Evolutionary conservation across 108 stramenopile genomes (phyloP).

Genomic region (Conticribra guillardii): DNA sequence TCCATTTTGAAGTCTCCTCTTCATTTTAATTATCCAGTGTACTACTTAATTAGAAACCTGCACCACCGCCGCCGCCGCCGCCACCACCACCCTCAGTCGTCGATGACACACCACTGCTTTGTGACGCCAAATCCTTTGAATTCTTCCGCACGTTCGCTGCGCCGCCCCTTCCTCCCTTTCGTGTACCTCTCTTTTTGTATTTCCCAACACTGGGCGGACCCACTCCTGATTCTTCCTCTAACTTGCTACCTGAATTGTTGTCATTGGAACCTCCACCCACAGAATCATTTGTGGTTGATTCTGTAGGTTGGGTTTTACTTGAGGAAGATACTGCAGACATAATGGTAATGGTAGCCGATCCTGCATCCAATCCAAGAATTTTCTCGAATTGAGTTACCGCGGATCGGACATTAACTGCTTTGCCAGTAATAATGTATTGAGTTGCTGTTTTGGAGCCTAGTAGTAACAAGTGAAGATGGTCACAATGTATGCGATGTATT

Average conservation of each 20-base stretch:
- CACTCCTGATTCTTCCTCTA: neutral
- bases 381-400: slow-evolving; percentile 33
- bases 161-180: slow-evolving; percentile 7
- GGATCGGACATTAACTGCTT: slow-evolving; percentile 19
- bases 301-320: too few species aligned
- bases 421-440: slow-evolving; percentile 43
- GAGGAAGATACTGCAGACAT: neutral
- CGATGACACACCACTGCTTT: too few species aligned
- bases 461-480: neutral
- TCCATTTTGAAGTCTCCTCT: too few species aligned
- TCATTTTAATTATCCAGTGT: too few species aligned
- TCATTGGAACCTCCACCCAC: neutral
- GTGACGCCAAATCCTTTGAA: too few species aligned
- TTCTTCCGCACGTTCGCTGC: too few species aligned
- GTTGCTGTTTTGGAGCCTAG: slow-evolving; percentile 6
- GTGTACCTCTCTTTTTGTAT: slow-evolving; percentile 18
- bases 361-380: slow-evolving; percentile 32
- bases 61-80: too few species aligned
- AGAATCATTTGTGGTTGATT: neutral
- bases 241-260: neutral
- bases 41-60: too few species aligned
- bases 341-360: slow-evolving; percentile 17
- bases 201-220: neutral
- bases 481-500: neutral
- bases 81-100: too few species aligned